Evolutionary conservation across 345 rosid genomes (phyloP).

Genomic region (Eucalyptus sp.): DNA sequence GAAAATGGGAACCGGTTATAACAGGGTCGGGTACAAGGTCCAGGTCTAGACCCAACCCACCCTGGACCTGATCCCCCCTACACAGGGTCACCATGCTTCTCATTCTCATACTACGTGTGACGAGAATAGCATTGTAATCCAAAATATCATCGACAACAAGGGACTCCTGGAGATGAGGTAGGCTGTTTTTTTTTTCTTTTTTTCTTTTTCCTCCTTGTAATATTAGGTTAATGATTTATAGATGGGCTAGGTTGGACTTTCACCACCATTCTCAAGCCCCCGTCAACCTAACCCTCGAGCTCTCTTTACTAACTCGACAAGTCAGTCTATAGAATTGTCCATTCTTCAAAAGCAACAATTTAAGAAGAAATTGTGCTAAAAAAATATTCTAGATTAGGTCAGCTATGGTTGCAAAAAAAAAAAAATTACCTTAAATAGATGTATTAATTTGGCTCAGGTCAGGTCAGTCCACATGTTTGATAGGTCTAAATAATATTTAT

Average conservation of each 20-base stretch:
- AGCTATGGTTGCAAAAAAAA: neutral
- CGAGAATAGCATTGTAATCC: neutral
- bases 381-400: too few species aligned
- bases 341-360: too few species aligned
- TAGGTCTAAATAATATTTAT: neutral
- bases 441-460: neutral
- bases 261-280: neutral
- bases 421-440: neutral
- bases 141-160: neutral
- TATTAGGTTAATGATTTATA: neutral
- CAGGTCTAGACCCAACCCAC: too few species aligned
- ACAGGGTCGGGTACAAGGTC: too few species aligned
- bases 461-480: too few species aligned
- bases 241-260: neutral
- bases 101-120: neutral
- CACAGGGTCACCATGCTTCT: neutral
- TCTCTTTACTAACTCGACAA: neutral
- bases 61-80: too few species aligned
- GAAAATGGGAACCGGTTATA: too few species aligned
- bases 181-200: neutral
- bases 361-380: too few species aligned
- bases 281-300: neutral
- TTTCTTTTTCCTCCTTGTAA: neutral
- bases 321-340: too few species aligned
- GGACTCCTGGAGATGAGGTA: neutral